Base-by-base conservation (phyloP, 108 stramenopile species). In the Craspedostauros australis region DNA sequence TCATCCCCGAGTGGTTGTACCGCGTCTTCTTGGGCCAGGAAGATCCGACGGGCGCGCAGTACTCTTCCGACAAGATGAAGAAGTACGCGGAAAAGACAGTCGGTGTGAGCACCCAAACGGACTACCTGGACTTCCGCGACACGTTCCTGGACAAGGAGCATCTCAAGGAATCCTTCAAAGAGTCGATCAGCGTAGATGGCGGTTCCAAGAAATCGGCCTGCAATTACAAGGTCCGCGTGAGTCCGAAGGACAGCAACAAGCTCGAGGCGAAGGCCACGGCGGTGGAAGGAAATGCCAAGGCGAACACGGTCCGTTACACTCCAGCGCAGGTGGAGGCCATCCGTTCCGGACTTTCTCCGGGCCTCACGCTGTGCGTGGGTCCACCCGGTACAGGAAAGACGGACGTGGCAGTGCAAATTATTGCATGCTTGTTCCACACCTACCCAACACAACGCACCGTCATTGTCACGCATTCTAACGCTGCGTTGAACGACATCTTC, bases 401-500 rank as follows among this genome's bases (percentile, higher is more conserved):
- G 5, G 95, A 97, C 75, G 84, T 87, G n/a, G 97, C 94, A 16
- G 94, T 94, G 11, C 95, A 96, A 64, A 95, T 97, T 46, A 93
- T 99, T 53, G 73, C 87, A 11, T 96, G 90, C 68, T 64, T 99
- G 6, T 97, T 93, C 66, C 94, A 90, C 56, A 82, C 86, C 23
- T 94, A 77, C 57, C 96, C 98, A 30, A 79, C 69, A 23, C 93
- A 99, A 60, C 49, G 93, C 45, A 95, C 93, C 20, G 80, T 99
- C 19, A 76, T 99, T 31, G 88, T 99, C 42, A 96, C 98, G 14
- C 98, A 99, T 72, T 93, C 91, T 18, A 99, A 99, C 72, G 95
- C 96, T 42, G 98, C 98, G 0, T 67, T 99, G 33, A 99, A 99
- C 62, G 98, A 99, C 62, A 77, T 99, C 21, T 99, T 99, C 53